Percentiles rank a stretch among this genome's conserved stretches.
phyloP scores from a whole-genome alignment of 768 basidiomycete species.

The Fistulinella prunicolor region DNA sequence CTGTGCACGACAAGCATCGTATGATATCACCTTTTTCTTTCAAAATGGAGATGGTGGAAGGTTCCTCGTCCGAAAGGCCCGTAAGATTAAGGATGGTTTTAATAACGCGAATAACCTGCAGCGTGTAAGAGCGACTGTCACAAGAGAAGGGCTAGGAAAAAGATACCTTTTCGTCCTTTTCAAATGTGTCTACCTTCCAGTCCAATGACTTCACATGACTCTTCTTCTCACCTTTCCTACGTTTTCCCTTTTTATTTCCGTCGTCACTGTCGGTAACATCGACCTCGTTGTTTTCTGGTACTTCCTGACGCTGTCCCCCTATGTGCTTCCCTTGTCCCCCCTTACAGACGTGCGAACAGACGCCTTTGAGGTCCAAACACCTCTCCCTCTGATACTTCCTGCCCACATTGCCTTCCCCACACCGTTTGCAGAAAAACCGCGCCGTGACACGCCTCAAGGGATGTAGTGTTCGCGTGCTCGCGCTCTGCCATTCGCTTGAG shows the following conservation, averaged over 20 bases:
- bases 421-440: slow-evolving; percentile 55
- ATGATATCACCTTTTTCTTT: slow-evolving; percentile 32
- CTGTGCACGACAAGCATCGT: slow-evolving; percentile 49
- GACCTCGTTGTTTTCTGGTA: not conserved
- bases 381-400: slow-evolving; percentile 35
- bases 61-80: slow-evolving; percentile 31
- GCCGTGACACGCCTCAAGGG: slow-evolving; percentile 59
- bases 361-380: slow-evolving; percentile 56
- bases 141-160: not conserved
- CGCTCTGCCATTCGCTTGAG: slow-evolving; percentile 46
- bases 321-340: not conserved
- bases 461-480: slow-evolving; percentile 45
- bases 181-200: slow-evolving; percentile 54
- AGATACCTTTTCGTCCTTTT: slow-evolving; percentile 56
- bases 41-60: slow-evolving; percentile 19
- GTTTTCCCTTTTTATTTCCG: slow-evolving; percentile 12
- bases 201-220: slow-evolving; percentile 20
- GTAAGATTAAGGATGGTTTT: slow-evolving; percentile 35
- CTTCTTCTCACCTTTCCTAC: not conserved
- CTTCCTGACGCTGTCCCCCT: not conserved
- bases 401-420: slow-evolving; percentile 36
- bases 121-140: not conserved
- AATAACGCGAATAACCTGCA: slow-evolving; percentile 48
- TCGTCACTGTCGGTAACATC: not conserved
- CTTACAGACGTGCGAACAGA: slow-evolving; percentile 59